A percentile compares a stretch with the other conserved stretches of the same genome.
phyloP scores from a whole-genome alignment of 345 rosid species.

The Camelina neglecta region DNA sequence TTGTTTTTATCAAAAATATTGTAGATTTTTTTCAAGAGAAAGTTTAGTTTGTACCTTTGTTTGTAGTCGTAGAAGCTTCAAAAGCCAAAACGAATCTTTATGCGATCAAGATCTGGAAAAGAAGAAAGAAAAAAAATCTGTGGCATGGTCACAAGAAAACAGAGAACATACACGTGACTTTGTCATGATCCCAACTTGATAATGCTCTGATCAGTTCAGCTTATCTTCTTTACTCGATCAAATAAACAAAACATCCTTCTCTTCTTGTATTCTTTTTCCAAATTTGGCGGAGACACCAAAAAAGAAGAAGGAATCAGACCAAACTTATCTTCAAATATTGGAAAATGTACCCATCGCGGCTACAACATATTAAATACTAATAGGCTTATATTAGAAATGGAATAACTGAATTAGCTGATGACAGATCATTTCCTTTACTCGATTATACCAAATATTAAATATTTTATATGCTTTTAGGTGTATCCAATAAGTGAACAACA shows the following conservation, averaged over 20 bases:
- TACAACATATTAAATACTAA: not conserved
- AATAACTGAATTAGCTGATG: not conserved
- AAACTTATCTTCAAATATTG: not conserved
- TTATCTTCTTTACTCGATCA: slow-evolving; percentile 31
- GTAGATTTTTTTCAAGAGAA: no score
- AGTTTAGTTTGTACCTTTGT: no score
- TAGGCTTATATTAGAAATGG: not conserved
- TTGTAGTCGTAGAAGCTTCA: not conserved
- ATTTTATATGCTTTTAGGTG: not conserved
- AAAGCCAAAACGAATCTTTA: slow-evolving; percentile 21
- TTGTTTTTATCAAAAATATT: not conserved
- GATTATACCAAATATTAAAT: not conserved
- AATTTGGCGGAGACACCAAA: not conserved
- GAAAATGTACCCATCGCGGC: slow-evolving; percentile 2
- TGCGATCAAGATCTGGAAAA: slow-evolving; percentile 26
- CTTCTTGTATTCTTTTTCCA: not conserved
- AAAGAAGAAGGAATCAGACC: not conserved
- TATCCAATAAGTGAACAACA: not conserved
- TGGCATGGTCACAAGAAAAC: slow-evolving; percentile 33
- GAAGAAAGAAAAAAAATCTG: not conserved
- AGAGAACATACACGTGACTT: slow-evolving; percentile 38
- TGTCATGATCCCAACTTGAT: slow-evolving; percentile 18
- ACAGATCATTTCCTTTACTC: not conserved
- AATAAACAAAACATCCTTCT: not conserved
- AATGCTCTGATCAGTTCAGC: not conserved